phyloP scores from a whole-genome alignment of 1,284 basidiomycete species.

The Ustilago trichophora region DNA sequence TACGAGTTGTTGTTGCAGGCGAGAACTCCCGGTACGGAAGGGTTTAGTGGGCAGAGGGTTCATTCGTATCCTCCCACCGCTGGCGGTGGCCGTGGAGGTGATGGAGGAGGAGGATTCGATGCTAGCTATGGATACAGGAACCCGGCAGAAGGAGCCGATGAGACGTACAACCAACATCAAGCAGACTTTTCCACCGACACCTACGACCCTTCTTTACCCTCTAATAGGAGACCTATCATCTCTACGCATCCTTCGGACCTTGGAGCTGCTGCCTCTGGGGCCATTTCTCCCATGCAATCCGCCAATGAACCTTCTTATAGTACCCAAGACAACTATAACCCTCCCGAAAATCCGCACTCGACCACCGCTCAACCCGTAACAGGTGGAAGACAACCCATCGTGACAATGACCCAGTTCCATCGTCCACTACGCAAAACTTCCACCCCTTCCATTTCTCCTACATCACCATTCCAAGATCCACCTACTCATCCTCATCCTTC shows the following conservation, averaged over 20 bases:
- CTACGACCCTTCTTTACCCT: constrained; percentile 1
- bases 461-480: constrained; percentile 29
- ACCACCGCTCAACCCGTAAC: not conserved
- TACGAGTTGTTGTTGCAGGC: constrained; percentile 66
- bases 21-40: constrained; percentile 27
- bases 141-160: constrained; percentile 3
- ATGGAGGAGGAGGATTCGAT: too few species aligned
- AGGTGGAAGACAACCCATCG: constrained; percentile 6
- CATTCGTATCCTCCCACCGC: constrained; percentile 14
- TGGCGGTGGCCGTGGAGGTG: not conserved
- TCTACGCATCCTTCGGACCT: not conserved
- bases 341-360: not conserved
- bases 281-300: too few species aligned
- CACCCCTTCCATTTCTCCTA: not conserved
- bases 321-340: too few species aligned
- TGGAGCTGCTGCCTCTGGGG: too few species aligned
- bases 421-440: constrained; percentile 18
- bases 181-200: constrained; percentile 14
- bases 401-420: constrained; percentile 30
- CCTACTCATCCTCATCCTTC: not conserved
- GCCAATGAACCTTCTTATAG: too few species aligned
- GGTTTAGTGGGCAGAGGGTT: constrained; percentile 4
- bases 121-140: not conserved
- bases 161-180: constrained; percentile 3
- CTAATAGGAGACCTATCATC: too few species aligned